phyloP scores from a whole-genome alignment of 176 grass and related monocot species.

The Otatea glauca region DNA sequence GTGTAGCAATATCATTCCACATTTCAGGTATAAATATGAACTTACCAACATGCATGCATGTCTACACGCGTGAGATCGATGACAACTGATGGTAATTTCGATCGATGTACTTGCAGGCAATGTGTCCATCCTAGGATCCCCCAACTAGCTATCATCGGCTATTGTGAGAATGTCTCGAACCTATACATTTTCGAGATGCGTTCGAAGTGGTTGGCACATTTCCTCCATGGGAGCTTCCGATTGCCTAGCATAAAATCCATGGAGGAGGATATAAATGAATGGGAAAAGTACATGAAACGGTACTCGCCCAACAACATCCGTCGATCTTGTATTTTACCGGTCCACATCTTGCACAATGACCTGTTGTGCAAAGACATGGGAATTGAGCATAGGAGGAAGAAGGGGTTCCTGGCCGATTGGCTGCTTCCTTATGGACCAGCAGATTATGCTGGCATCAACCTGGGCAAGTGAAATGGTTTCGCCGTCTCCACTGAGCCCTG shows the following conservation, averaged over 20 bases:
- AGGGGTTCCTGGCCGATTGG: background rate
- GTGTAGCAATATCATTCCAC: too few species aligned
- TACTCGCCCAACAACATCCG: background rate
- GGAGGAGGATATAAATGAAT: slow-evolving; percentile 23
- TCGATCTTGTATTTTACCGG: background rate
- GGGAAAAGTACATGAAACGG: slow-evolving; percentile 9
- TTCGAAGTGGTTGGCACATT: slow-evolving; percentile 47
- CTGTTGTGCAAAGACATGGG: slow-evolving; percentile 47
- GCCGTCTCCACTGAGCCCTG: too few species aligned
- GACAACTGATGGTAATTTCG: too few species aligned
- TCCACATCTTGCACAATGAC: slow-evolving; percentile 34
- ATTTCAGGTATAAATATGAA: too few species aligned
- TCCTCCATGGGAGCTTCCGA: slow-evolving; percentile 27
- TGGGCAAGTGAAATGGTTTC: too few species aligned
- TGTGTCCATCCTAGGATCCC: slow-evolving; percentile 45
- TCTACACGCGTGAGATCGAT: too few species aligned
- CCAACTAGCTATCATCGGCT: slow-evolving; percentile 32
- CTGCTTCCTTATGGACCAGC: background rate
- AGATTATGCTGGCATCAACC: background rate
- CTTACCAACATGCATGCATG: too few species aligned
- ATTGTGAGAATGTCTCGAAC: slow-evolving; percentile 21
- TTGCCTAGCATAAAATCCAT: slow-evolving; percentile 41
- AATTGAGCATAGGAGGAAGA: background rate
- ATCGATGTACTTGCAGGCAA: slow-evolving; percentile 17
- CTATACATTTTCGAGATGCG: slow-evolving; percentile 16